These are phyloP conservation scores for Lipomyces yamanashiensis DNA, from an alignment of 805 yeast genomes.

Conservation along the genomic window DNA sequence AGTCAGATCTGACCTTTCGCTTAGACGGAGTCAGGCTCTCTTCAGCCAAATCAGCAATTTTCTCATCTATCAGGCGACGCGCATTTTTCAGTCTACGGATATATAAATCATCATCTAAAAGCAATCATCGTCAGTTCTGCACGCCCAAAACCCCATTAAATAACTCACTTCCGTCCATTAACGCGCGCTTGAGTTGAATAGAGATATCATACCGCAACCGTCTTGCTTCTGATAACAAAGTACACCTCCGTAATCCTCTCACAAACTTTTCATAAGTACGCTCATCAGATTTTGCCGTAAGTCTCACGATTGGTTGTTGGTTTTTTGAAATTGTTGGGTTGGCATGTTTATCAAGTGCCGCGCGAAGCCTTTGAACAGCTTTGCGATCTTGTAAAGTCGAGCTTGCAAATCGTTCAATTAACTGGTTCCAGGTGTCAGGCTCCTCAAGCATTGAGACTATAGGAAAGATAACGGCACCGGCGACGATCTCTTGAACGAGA, in stretches of 20 bases:
- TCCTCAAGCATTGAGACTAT: slow-evolving; percentile 59
- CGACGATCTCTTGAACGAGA: slow-evolving; percentile 65
- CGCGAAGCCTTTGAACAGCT: slow-evolving; percentile 73
- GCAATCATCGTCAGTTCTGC: slow-evolving; percentile 38
- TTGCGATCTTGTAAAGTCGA: slow-evolving; percentile 70
- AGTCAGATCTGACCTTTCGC: neutral
- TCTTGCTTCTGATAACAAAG: slow-evolving; percentile 52
- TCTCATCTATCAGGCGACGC: slow-evolving; percentile 42
- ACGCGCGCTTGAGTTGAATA: slow-evolving; percentile 53
- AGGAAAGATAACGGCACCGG: slow-evolving; percentile 62
- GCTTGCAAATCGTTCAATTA: slow-evolving; percentile 63
- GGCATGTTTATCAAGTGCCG: slow-evolving; percentile 67
- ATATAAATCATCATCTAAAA: slow-evolving; percentile 40
- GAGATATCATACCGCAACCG: slow-evolving; percentile 55
- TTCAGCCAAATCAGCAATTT: slow-evolving; percentile 41
- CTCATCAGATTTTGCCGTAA: slow-evolving; percentile 50
- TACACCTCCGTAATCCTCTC: slow-evolving; percentile 45
- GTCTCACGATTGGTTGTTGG: slow-evolving; percentile 38
- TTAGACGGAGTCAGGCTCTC: slow-evolving; percentile 23
- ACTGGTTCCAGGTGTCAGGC: slow-evolving; percentile 76
- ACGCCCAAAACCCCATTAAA: neutral
- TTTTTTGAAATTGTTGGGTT: slow-evolving; percentile 18
- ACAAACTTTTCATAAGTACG: slow-evolving; percentile 51
- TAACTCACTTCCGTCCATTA: slow-evolving; percentile 41
- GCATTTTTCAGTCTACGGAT: slow-evolving; percentile 44